Percentiles rank a stretch among this genome's conserved stretches.
These are phyloP conservation scores for Thymus mandschuricus DNA, from an alignment of 257 asterid species.

Conservation along the genomic window DNA sequence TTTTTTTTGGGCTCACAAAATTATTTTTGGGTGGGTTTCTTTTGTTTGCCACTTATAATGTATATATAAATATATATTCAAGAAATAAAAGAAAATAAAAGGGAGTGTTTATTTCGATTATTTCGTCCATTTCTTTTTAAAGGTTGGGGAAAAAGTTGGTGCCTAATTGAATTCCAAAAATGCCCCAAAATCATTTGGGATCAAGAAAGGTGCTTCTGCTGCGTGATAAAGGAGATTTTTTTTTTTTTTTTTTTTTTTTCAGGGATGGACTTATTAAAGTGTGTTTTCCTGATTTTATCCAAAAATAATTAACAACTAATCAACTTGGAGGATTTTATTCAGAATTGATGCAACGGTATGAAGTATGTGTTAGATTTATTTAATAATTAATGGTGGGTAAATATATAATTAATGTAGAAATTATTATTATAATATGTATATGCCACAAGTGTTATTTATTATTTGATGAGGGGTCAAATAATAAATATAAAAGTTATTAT, in stretches of 20 bases:
- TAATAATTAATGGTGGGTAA: no score
- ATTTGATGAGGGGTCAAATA: no score
- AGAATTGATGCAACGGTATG: no score
- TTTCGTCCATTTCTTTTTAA: neutral
- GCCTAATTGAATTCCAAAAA: neutral
- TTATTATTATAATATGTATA: no score
- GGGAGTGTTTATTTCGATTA: neutral
- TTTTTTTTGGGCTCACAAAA: neutral
- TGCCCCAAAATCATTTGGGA: neutral
- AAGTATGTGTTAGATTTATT: no score
- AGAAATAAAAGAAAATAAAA: neutral
- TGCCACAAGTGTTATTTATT: no score
- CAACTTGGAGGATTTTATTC: no score
- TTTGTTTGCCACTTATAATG: slow-evolving; percentile 5
- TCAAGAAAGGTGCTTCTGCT: neutral
- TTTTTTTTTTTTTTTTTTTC: neutral
- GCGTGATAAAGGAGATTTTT: neutral
- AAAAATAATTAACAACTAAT: no score
- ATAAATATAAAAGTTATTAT: no score
- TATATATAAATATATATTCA: neutral
- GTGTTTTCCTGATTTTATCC: neutral
- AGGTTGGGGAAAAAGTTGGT: neutral
- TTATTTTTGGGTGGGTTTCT: neutral
- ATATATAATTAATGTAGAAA: no score
- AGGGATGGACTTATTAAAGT: neutral